phyloP scores from a whole-genome alignment of 352 stramenopile species.

The Pythium volutum region DNA sequence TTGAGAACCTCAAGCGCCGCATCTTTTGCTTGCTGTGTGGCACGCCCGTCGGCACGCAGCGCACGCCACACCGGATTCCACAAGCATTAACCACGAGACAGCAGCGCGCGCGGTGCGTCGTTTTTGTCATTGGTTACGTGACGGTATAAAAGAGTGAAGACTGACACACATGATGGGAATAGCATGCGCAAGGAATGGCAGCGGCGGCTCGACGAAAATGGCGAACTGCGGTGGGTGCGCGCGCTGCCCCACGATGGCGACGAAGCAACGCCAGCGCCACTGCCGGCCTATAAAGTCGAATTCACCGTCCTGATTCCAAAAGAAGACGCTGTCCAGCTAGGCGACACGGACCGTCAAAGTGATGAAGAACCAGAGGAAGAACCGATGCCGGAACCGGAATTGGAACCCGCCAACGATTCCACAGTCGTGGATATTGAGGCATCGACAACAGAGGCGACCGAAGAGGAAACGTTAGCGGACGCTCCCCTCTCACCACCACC shows the following conservation, averaged over 20 bases:
- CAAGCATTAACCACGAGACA: constrained; percentile 1
- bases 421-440: neutral
- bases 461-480: neutral
- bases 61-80: neutral
- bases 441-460: no score
- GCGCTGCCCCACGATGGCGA: neutral
- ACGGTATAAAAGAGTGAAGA: neutral
- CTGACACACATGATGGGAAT: neutral
- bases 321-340: neutral
- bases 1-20: constrained; percentile 17
- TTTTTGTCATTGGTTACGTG: neutral
- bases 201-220: constrained; percentile 1
- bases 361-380: neutral
- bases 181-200: constrained; percentile 16
- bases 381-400: neutral
- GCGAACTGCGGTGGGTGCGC: neutral
- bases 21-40: constrained; percentile 12
- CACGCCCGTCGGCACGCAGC: neutral
- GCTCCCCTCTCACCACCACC: neutral
- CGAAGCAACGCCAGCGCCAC: neutral
- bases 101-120: constrained; percentile 3
- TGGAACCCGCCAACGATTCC: neutral
- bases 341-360: neutral
- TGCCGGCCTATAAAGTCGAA: constrained; percentile 8
- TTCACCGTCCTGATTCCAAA: neutral